phyloP scores from a whole-genome alignment of 768 basidiomycete species.

The Trametes meyenii region DNA sequence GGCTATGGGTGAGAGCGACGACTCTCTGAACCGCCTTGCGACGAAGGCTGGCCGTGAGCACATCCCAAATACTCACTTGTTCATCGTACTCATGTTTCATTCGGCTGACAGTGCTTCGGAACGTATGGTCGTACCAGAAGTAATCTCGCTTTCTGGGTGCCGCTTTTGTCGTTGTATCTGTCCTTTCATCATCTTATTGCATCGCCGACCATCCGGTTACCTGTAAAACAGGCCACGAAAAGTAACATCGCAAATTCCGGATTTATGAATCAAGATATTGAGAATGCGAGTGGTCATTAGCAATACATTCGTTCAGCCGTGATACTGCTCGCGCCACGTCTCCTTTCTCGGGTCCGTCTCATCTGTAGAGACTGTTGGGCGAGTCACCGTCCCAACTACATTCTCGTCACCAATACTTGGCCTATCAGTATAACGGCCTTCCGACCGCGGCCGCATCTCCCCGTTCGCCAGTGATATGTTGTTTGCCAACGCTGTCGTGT shows the following conservation, averaged over 20 bases:
- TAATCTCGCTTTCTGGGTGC: conserved; percentile 44
- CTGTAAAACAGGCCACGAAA: conserved; percentile 6
- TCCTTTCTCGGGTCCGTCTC: conserved; percentile 9
- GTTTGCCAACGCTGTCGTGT: conserved; percentile 1
- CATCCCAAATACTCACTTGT: neutral
- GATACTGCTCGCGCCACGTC: neutral
- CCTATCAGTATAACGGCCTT: conserved; percentile 13
- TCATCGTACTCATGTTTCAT: neutral
- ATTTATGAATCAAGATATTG: neutral
- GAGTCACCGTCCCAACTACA: neutral
- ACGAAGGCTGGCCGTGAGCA: conserved; percentile 92
- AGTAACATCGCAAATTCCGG: neutral
- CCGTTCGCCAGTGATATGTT: neutral
- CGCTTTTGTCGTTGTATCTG: conserved; percentile 29
- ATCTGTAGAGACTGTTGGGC: neutral
- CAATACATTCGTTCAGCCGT: neutral
- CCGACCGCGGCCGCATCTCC: conserved; percentile 3
- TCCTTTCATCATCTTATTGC: conserved; percentile 19
- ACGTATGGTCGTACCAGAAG: conserved; percentile 96
- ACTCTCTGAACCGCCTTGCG: conserved; percentile 94
- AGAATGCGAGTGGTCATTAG: neutral
- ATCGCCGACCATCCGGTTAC: conserved; percentile 2
- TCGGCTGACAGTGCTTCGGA: conserved; percentile 75
- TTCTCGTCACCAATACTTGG: conserved; percentile 10
- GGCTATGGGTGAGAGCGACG: conserved; percentile 94